A percentile compares a stretch with the other conserved stretches of the same genome.
phyloP scores from a whole-genome alignment of 1,139 yeast genomes.

The Magnusiomyces tetraspermus region DNA sequence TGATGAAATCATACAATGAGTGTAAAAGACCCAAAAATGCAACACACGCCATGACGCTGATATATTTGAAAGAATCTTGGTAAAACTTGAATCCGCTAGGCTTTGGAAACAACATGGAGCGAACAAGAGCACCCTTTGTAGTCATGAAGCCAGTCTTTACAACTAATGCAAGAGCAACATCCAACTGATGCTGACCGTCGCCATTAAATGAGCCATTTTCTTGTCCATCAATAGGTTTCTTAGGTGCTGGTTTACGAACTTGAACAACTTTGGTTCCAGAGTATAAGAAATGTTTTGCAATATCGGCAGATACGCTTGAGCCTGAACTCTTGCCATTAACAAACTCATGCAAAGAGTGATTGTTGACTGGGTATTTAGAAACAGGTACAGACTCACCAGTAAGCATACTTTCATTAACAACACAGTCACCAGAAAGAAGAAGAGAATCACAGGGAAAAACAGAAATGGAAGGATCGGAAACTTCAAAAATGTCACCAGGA shows the following conservation, averaged over 20 bases:
- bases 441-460: slow-evolving; percentile 84
- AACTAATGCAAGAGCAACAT: slow-evolving; percentile 79
- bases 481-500: slow-evolving; percentile 92
- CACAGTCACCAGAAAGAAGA: slow-evolving; percentile 81
- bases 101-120: slow-evolving; percentile 94
- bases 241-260: slow-evolving; percentile 48
- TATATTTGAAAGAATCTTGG: slow-evolving; percentile 86
- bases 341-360: slow-evolving; percentile 49
- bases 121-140: slow-evolving; percentile 86
- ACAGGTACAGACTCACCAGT: slow-evolving; percentile 99
- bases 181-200: slow-evolving; percentile 17
- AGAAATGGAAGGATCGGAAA: slow-evolving; percentile 70
- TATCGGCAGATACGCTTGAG: slow-evolving; percentile 50
- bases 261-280: slow-evolving; percentile 85
- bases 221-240: slow-evolving; percentile 13
- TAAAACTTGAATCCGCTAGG: slow-evolving; percentile 92
- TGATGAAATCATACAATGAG: slow-evolving; percentile 74
- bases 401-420: slow-evolving; percentile 88
- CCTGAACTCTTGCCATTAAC: slow-evolving; percentile 26
- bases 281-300: slow-evolving; percentile 69
- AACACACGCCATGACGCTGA: slow-evolving; percentile 84
- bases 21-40: slow-evolving; percentile 78
- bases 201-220: slow-evolving; percentile 26
- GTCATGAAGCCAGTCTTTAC: slow-evolving; percentile 89
- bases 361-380: slow-evolving; percentile 60